Conservation (phyloP, 192 early-diverging fungal genomes). For the Gryganskiella cystojenkinii region DNA sequence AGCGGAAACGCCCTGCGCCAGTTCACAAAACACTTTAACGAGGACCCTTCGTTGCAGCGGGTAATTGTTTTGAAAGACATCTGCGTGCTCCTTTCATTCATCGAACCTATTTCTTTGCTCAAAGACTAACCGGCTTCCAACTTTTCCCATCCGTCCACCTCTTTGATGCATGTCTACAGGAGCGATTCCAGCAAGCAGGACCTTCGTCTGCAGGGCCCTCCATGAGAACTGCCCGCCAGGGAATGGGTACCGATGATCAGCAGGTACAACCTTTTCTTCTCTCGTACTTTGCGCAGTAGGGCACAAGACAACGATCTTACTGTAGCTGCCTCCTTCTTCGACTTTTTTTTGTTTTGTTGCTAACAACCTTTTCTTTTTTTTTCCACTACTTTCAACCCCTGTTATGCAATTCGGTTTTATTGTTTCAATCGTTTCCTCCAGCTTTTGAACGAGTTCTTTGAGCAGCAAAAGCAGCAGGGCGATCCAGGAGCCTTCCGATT, state of each 20-base stretch:
- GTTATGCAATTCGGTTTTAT: neutral
- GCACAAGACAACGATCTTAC: no score
- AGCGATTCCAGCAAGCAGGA: constrained; percentile 23
- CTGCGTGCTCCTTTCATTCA: no score
- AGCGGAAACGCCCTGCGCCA: constrained; percentile 78
- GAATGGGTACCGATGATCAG: constrained; percentile 42
- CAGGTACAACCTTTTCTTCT: constrained; percentile 37
- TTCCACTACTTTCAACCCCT: neutral
- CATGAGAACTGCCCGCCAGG: constrained; percentile 30
- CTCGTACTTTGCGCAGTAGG: no score
- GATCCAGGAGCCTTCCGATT: constrained; percentile 36
- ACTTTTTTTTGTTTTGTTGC: no score
- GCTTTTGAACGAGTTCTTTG: constrained; percentile 45
- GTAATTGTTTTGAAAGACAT: no score
- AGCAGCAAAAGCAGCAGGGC: constrained; percentile 43
- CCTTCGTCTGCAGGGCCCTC: constrained; percentile 20
- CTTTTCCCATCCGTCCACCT: no score
- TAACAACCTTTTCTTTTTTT: constrained; percentile 6
- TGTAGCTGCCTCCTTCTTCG: neutral
- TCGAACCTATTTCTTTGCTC: no score
- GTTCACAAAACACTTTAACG: constrained; percentile 85
- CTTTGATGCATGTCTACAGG: constrained; percentile 16
- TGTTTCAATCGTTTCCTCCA: neutral
- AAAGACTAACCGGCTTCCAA: no score
- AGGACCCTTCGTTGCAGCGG: constrained; percentile 81